phyloP scores from a whole-genome alignment of 108 stramenopile species.

The Stephanodiscus triporus region DNA sequence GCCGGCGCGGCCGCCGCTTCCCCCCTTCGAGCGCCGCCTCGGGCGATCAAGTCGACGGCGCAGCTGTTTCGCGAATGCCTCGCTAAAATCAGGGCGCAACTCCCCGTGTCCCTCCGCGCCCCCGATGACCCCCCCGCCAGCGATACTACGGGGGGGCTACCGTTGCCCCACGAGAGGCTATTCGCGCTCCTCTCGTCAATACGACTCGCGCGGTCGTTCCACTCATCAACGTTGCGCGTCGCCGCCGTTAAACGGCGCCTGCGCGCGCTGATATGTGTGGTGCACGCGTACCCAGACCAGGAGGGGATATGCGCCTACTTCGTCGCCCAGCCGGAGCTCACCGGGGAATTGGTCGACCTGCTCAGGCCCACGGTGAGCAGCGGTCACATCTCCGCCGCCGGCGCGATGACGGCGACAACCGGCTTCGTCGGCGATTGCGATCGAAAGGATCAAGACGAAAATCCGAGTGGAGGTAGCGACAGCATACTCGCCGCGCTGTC shows the following conservation, averaged over 20 bases:
- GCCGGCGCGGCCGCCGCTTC: not conserved
- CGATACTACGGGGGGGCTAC: not conserved
- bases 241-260: conserved; percentile 77
- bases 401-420: not conserved
- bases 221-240: conserved; percentile 54
- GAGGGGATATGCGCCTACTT: conserved; percentile 84
- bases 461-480: not conserved
- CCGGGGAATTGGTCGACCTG: conserved; percentile 88
- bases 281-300: conserved; percentile 79
- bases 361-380: conserved; percentile 71
- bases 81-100: conserved; percentile 22
- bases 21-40: not conserved
- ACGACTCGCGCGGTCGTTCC: conserved; percentile 77
- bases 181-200: conserved; percentile 80
- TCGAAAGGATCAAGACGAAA: no score
- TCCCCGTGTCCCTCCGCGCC: not conserved
- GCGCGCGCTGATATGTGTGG: conserved; percentile 69
- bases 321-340: conserved; percentile 90
- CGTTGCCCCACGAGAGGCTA: conserved; percentile 64
- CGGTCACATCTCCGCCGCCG: not conserved
- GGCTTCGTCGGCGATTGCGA: not conserved
- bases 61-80: conserved; percentile 45
- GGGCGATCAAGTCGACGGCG: conserved; percentile 48
- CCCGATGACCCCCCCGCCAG: not conserved
- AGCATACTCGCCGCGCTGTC: conserved; percentile 56